These are phyloP conservation scores for Mucor mucedo DNA, from an alignment of 371 early-diverging fungal species.

Conservation along the genomic window DNA sequence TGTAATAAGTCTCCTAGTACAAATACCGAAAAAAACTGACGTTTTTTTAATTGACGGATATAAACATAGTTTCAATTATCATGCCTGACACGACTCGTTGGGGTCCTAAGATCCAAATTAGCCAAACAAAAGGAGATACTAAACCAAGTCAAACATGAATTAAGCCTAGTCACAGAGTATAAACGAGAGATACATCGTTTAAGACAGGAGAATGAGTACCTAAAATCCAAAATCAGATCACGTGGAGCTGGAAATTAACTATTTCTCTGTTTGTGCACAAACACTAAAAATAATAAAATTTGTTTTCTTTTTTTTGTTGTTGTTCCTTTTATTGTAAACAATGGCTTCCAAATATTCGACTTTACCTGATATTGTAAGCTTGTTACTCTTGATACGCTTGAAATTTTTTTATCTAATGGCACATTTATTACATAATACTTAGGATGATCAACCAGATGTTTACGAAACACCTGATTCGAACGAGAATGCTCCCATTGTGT, in stretches of 20 bases:
- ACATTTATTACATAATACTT: background rate
- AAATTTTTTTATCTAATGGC: background rate
- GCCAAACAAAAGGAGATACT: slow-evolving; percentile 16
- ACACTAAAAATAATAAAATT: too few species aligned
- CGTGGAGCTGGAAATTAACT: background rate
- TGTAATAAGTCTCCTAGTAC: slow-evolving; percentile 2
- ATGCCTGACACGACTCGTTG: slow-evolving; percentile 6
- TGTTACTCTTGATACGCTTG: too few species aligned
- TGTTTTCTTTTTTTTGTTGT: background rate
- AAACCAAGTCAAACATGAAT: slow-evolving; percentile 21
- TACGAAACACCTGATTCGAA: slow-evolving; percentile 81
- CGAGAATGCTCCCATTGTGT: slow-evolving; percentile 49
- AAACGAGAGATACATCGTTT: slow-evolving; percentile 18
- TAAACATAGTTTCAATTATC: slow-evolving; percentile 21
- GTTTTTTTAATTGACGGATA: background rate
- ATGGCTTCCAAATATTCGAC: slow-evolving; percentile 73
- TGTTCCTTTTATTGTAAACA: background rate
- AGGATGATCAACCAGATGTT: slow-evolving; percentile 85
- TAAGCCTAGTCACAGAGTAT: slow-evolving; percentile 9
- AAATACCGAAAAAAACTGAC: background rate
- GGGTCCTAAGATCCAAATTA: slow-evolving; percentile 13
- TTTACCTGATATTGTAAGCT: slow-evolving; percentile 70
- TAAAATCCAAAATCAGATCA: background rate
- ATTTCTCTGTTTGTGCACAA: too few species aligned
- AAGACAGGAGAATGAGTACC: slow-evolving; percentile 11